These are phyloP conservation scores for Cardiospermum halicacabum DNA, from an alignment of 345 rosid species.

Conservation along the genomic window DNA sequence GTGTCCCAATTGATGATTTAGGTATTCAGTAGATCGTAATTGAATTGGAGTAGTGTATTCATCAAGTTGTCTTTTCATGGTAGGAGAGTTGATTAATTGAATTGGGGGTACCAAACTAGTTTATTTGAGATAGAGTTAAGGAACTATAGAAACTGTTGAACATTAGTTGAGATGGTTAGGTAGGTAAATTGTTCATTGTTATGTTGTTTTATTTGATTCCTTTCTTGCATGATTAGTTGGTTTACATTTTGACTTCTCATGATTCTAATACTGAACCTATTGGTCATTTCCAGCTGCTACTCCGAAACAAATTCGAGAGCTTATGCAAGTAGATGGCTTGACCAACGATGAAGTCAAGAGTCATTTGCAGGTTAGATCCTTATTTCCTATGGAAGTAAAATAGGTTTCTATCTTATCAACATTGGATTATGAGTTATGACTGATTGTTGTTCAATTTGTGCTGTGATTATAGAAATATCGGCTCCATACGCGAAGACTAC, in stretches of 20 bases:
- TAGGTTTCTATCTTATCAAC: too few relatives aligned
- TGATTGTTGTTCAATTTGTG: too few relatives aligned
- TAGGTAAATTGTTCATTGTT: background rate
- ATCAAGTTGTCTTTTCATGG: background rate
- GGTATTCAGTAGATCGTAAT: background rate
- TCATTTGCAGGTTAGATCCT: constrained; percentile 74
- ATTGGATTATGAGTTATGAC: too few relatives aligned
- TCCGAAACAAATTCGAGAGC: constrained; percentile 94
- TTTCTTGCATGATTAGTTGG: background rate
- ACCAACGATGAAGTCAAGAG: constrained; percentile 99
- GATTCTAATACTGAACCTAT: constrained; percentile 5
- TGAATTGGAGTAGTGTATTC: constrained; percentile 1
- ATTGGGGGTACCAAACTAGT: background rate
- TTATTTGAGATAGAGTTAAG: background rate
- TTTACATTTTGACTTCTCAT: constrained; percentile 3
- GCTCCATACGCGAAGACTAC: constrained; percentile 53
- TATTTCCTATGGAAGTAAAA: constrained; percentile 3
- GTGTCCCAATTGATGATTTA: background rate
- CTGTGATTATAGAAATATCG: constrained; percentile 66
- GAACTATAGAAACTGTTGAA: constrained; percentile 1
- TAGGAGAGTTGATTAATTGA: background rate
- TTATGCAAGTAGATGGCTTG: constrained; percentile 91
- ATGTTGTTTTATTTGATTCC: background rate
- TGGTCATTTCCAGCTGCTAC: constrained; percentile 68
- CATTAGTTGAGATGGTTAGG: background rate